Evolutionary conservation across 208 protist species (phyloP).

Genomic region (Phytomonas sp.): DNA sequence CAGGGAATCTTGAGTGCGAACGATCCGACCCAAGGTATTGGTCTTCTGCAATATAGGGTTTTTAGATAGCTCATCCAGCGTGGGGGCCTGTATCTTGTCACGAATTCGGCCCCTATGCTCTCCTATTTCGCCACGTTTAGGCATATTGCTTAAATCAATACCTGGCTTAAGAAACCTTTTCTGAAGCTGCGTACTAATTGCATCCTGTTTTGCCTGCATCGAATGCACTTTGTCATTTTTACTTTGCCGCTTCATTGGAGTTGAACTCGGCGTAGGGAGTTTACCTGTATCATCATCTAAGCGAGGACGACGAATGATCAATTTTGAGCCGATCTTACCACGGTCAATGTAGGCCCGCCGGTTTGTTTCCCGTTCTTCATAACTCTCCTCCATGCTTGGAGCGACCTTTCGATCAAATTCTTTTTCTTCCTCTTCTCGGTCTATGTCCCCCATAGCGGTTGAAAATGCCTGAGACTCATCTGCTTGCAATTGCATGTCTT

Average conservation of each 20-base stretch:
- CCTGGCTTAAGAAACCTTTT: conserved; percentile 26
- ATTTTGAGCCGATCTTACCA: conserved; percentile 70
- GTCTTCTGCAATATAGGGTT: conserved; percentile 35
- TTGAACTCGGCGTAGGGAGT: conserved; percentile 13
- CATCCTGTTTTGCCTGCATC: conserved; percentile 72
- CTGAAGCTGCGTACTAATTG: conserved; percentile 24
- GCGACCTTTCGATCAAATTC: conserved; percentile 53
- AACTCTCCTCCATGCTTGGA: conserved; percentile 82
- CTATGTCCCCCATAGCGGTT: conserved; percentile 65
- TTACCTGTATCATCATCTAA: conserved; percentile 23
- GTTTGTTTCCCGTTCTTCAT: conserved; percentile 67
- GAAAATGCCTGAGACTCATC: conserved; percentile 47
- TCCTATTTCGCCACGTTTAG: conserved; percentile 55
- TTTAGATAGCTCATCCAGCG: conserved; percentile 51
- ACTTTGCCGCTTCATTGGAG: conserved; percentile 47
- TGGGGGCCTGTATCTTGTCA: conserved; percentile 40
- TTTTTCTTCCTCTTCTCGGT: conserved; percentile 50
- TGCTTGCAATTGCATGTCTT: conserved; percentile 41
- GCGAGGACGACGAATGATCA: conserved; percentile 61
- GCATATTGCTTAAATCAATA: conserved; percentile 11
- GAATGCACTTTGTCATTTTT: conserved; percentile 62
- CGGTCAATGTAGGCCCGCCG: conserved; percentile 83
- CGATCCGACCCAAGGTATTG: conserved; percentile 21
- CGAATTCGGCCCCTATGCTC: conserved; percentile 31
- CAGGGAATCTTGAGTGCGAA: conserved; percentile 41